Evolutionary conservation across 352 stramenopile species (phyloP), one percentile per base, ranked within the genome.

Genomic region (Pythium graminicola): DNA sequence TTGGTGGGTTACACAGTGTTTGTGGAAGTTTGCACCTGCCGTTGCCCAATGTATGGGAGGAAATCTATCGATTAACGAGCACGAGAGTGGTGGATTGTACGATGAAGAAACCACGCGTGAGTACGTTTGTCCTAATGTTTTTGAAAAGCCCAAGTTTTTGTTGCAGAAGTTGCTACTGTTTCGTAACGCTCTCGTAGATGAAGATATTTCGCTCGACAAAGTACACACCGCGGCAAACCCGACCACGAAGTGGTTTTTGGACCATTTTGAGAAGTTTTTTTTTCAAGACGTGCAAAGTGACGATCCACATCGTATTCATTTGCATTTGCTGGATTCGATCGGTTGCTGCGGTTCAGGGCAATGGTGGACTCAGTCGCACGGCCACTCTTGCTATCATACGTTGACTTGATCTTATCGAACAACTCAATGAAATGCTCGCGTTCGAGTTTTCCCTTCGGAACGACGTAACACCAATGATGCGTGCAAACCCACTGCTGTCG

Each of bases 401-500:
- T 16, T 28, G 26, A 3, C 45, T 36, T 35, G 26, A 55, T 11
- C 20, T 55, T 10, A 19, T 35, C 4, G 36, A 38, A 1, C 33
- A 36, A 9, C 8, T 49, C n/a, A 19, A 17, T 7, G 39, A 39
- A 26, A 35, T 33, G 0, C 9, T 55, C 29, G 20, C 13, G 7
- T 8, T 41, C 28, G 44, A 23, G 6, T 2, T 9, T 9, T 9
- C 20, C 1, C 39, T 45, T 10, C 17, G 3, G 4, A 8, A 26
- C 6, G 40, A 32, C 1, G 4, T 39, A 17, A 39, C 27, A 6
- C 2, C 16, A 2, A 14, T 50, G 16, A 27, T 39, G n/a, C 26
- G 43, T 1, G 43, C 26, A 5, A 75, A 72, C 29, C 64, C 64
- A 0, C 28, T 75, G 36, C 29, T 75, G 14, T 60, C 63, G 4